Evolutionary conservation across 2,329 filamentous ascomycete genomes (phyloP), one percentile per base, ranked within the genome.

Genomic region (Fusarium torulosum): DNA sequence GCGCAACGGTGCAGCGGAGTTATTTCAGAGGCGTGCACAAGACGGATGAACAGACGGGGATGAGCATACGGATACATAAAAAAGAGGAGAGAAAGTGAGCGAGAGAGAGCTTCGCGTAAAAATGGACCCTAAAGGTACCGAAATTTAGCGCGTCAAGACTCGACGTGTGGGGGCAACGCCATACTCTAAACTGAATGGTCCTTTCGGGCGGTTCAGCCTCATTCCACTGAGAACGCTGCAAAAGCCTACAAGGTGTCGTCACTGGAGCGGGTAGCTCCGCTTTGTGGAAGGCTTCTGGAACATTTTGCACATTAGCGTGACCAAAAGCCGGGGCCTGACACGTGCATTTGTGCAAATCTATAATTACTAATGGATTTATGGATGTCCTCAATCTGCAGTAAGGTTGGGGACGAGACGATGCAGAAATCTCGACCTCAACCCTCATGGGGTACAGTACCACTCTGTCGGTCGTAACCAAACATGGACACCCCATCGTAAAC

Each of bases 261-360:
- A 69, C 62, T 54, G 40, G n/a, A 27, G 25, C 46, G 57, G 44
- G 47, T 43, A 49, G 52, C 57, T 40, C 71, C 71, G 60, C 71
- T 45, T 21, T 35, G 35, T 63, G 60, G 72, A 74, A 74, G 53
- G 56, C 40, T 74, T 74, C 72, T 74, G 56, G 72, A 74, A 74
- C 55, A 62, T 51, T 49, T 44, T 70, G 59, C 52, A 49, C 63
- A 61, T 70, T 71, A 63, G 67, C 50, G 54, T 49, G 25, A 37
- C 14, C 29, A 42, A 4, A 20, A 38, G 27, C 15, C 49, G 51
- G 47, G 27, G 17, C 15, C 14, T 47, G 61, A 65, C 67, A 74
- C 72, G 70, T 74, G 72, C 70, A 61, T 60, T 74, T 74, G 70
- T 71, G 70, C 69, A 73, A 64, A 42, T 45, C 46, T 42, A 19